Conservation (phyloP, 179 eudicot species). For the Camellia oleifera region DNA sequence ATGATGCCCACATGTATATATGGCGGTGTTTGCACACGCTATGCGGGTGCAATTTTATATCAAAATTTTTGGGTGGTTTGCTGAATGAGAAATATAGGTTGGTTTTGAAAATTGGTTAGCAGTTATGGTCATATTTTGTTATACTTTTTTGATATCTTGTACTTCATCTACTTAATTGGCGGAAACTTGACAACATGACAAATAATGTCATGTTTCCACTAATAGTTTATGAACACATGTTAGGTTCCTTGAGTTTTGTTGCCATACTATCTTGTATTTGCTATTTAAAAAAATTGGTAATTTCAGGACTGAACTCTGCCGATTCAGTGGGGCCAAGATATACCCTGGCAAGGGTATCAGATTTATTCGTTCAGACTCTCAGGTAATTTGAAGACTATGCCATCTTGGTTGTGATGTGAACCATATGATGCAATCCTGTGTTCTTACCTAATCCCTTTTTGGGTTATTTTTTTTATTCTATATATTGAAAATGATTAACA, state of each 20-base stretch:
- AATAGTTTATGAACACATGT: too few relatives aligned
- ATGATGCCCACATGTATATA: too few relatives aligned
- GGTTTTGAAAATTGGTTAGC: too few relatives aligned
- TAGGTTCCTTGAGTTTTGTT: not conserved
- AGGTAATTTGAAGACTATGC: slow-evolving; percentile 11
- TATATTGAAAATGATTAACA: not conserved
- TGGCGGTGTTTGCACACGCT: too few relatives aligned
- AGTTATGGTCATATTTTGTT: not conserved
- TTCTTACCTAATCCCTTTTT: not conserved
- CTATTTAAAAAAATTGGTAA: not conserved
- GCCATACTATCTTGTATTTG: not conserved
- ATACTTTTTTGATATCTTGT: not conserved
- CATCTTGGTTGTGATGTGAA: not conserved
- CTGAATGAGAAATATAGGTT: too few relatives aligned
- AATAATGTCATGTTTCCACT: not conserved
- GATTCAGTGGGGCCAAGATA: slow-evolving; percentile 35
- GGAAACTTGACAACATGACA: too few relatives aligned
- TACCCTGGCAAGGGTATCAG: slow-evolving; percentile 41
- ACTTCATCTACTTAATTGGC: not conserved
- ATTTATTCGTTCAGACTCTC: slow-evolving; percentile 33
- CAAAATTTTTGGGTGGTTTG: too few relatives aligned
- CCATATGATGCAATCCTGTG: not conserved
- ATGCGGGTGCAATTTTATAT: too few relatives aligned
- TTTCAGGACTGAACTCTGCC: slow-evolving; percentile 34
- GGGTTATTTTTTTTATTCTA: not conserved